Conservation (phyloP, 768 basidiomycete genomes). For the Termitomyces sp. region DNA sequence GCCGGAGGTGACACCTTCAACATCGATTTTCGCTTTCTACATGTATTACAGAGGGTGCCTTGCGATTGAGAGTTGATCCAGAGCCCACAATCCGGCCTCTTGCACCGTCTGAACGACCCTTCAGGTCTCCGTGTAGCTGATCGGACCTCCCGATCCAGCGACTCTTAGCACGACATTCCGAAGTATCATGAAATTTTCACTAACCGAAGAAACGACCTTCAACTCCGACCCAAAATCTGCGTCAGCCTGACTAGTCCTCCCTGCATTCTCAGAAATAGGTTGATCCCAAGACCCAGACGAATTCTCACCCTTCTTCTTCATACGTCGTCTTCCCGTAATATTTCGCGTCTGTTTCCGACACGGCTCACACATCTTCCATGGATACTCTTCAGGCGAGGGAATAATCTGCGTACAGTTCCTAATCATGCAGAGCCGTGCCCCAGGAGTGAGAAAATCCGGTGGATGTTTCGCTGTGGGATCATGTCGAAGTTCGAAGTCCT, state of each 20-base stretch:
- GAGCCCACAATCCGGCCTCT: constrained; percentile 20
- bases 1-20: neutral
- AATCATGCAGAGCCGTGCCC: constrained; percentile 33
- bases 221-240: constrained; percentile 3
- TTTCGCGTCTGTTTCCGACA: no score
- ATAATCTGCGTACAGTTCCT: no score
- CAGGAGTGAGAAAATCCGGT: constrained; percentile 16
- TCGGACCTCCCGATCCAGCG: neutral
- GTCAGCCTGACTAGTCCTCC: neutral
- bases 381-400: no score
- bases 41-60: constrained; percentile 22
- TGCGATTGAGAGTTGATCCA: constrained; percentile 9
- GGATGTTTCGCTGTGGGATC: neutral
- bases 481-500: neutral
- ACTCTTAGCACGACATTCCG: neutral
- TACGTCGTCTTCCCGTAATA: constrained; percentile 4
- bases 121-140: neutral
- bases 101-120: constrained; percentile 13
- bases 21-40: constrained; percentile 14
- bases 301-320: constrained; percentile 1
- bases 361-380: no score
- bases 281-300: neutral
- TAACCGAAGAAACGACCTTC: constrained; percentile 5
- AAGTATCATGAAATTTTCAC: neutral
- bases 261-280: neutral